Base-by-base conservation (phyloP, 768 basidiomycete genomes). In the Chalciporus sphaerocephalus region DNA sequence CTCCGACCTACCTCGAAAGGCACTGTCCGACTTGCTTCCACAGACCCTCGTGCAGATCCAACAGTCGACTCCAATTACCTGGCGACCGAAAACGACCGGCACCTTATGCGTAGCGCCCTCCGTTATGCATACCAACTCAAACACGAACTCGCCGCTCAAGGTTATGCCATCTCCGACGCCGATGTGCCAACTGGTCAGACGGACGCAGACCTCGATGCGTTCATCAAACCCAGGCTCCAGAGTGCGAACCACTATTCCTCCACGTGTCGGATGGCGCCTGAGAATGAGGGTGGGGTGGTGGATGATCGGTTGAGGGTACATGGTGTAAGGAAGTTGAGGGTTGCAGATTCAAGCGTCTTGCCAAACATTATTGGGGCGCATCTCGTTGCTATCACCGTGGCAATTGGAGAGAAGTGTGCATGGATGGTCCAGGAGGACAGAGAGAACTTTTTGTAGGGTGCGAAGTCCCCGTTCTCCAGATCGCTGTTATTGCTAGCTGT, bases 281-380 rank as follows among this genome's bases (percentile, higher is more conserved):
- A 44, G 42, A 35, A 11, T 9, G 34, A 50, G 16, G 41, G 30
- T 3, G 76, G 76, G 27, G 73, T 28, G 8, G 28, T 28, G 28
- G 28, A 75, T 52, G 70, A 71, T 39, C 55, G 66, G 21, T 52
- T 75, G 13, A 53, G 64, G 15, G 78, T 79, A 2, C 69, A 79
- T 55, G 77, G 78, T 5, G 59, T 74, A 3, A 28, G 43, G 16
- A 68, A 69, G 40, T 50, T 79, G 34, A 64, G 75, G 36, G 67
- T 73, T 28, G 62, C 61, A 20, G 71, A 71, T 40, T 51, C 56
- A 5, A 59, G 54, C 38, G 44, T 65, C 7, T 63, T 68, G 25
- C 71, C 71, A 2, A 25, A 41, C 2, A 58, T 70, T 24, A 47
- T 60, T 5, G 57, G 60, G 6, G 46, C 60, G 7, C 72, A 71